phyloP scores from a whole-genome alignment of 129 eudicot genomes.

The Chrysanthemum lavandulifolium region DNA sequence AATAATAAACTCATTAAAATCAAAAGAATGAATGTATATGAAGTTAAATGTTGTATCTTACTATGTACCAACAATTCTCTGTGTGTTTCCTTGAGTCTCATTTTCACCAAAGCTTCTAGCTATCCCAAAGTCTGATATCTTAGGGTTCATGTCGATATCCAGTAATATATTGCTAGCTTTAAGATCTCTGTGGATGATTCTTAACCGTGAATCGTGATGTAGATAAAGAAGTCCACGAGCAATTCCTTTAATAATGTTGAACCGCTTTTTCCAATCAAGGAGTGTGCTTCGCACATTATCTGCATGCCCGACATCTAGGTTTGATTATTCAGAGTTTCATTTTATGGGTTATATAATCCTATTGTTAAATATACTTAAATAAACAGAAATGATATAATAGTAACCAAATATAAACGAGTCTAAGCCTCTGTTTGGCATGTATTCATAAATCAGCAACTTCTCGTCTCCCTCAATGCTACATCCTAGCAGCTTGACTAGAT shows the following conservation, averaged over 20 bases:
- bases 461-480: not conserved
- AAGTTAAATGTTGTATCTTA: too few relatives aligned
- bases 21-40: too few relatives aligned
- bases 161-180: too few relatives aligned
- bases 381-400: not conserved
- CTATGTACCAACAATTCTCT: too few relatives aligned
- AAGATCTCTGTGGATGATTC: too few relatives aligned
- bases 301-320: constrained; percentile 11
- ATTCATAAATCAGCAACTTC: not conserved
- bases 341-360: not conserved
- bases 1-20: too few relatives aligned
- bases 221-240: constrained; percentile 35
- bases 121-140: too few relatives aligned
- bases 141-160: too few relatives aligned
- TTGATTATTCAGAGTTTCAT: not conserved
- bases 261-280: constrained; percentile 26
- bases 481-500: not conserved
- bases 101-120: too few relatives aligned
- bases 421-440: constrained; percentile 17
- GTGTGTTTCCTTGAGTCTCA: too few relatives aligned
- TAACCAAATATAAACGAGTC: constrained; percentile 1
- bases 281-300: constrained; percentile 12
- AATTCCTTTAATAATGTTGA: constrained; percentile 30
- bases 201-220: constrained; percentile 30
- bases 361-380: not conserved